phyloP scores from a whole-genome alignment of 345 rosid species.

The Clausena lansium region DNA sequence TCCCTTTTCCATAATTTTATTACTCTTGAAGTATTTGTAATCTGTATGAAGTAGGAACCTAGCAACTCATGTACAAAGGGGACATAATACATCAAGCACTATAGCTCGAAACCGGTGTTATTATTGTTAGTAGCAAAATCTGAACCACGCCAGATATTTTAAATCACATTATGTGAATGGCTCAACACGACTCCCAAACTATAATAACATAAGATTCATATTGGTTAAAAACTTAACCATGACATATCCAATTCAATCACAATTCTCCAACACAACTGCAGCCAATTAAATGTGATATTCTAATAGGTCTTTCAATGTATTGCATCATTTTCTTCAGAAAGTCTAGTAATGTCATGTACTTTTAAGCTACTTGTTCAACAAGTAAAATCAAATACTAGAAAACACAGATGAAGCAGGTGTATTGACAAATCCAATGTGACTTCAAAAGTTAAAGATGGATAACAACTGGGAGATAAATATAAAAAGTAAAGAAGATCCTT shows the following conservation, averaged over 20 bases:
- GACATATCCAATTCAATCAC: neutral
- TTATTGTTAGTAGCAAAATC: neutral
- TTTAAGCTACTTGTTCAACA: neutral
- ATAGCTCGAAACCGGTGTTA: neutral
- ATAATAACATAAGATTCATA: neutral
- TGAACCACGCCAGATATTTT: neutral
- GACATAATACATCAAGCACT: neutral
- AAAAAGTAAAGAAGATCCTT: constrained; percentile 5
- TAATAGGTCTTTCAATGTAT: neutral
- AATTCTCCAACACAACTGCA: neutral
- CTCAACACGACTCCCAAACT: neutral
- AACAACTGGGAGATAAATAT: neutral
- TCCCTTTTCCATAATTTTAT: neutral
- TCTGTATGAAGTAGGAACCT: neutral
- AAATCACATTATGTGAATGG: neutral
- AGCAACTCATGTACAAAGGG: neutral
- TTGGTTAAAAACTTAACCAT: neutral
- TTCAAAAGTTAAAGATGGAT: neutral
- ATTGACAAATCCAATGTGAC: neutral
- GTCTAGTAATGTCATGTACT: neutral
- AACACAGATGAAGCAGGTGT: neutral
- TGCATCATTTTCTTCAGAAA: neutral
- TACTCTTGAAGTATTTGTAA: neutral
- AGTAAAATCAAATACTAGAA: neutral
- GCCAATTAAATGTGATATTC: neutral